Evolutionary conservation across 2,329 filamentous ascomycete genomes (phyloP).

Genomic region (Alternaria solani): DNA sequence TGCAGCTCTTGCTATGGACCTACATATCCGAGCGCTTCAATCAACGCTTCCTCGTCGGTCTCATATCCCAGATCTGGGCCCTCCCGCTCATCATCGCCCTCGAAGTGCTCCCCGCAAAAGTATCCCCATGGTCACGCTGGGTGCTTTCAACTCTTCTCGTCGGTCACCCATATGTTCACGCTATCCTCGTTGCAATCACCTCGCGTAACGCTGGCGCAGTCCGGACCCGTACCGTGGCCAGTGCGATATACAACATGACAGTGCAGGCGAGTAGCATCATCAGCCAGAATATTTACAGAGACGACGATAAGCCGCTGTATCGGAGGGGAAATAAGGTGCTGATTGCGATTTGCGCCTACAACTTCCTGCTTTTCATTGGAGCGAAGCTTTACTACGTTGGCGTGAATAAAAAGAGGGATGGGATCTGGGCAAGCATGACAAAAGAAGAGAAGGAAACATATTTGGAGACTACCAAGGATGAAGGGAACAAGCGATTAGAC

Average conservation of each 20-base stretch:
- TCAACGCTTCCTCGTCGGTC: slow-evolving; percentile 59
- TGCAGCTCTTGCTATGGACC: slow-evolving; percentile 61
- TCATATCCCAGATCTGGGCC: slow-evolving; percentile 51
- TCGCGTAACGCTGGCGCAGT: slow-evolving; percentile 55
- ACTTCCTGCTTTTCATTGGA: slow-evolving; percentile 60
- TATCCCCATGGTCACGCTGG: slow-evolving; percentile 52
- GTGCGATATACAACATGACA: slow-evolving; percentile 55
- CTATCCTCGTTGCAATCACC: slow-evolving; percentile 55
- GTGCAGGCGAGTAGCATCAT: slow-evolving; percentile 46
- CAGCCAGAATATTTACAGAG: slow-evolving; percentile 60
- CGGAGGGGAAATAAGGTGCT: slow-evolving; percentile 63
- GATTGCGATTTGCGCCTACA: slow-evolving; percentile 59
- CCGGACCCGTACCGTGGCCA: slow-evolving; percentile 54
- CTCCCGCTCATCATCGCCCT: slow-evolving; percentile 52
- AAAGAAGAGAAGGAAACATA: slow-evolving; percentile 47
- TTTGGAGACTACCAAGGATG: slow-evolving; percentile 47
- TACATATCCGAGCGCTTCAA: slow-evolving; percentile 61
- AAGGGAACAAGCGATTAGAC: slow-evolving; percentile 49
- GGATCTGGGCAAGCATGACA: slow-evolving; percentile 44
- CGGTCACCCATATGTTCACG: slow-evolving; percentile 55
- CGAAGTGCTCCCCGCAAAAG: slow-evolving; percentile 38
- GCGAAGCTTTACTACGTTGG: slow-evolving; percentile 64
- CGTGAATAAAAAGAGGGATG: slow-evolving; percentile 55
- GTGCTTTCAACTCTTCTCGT: slow-evolving; percentile 51
- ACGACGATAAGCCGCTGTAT: slow-evolving; percentile 61